These are phyloP conservation scores for Pythium utonaiense DNA, from an alignment of 352 stramenopile genomes.

Conservation along the genomic window DNA sequence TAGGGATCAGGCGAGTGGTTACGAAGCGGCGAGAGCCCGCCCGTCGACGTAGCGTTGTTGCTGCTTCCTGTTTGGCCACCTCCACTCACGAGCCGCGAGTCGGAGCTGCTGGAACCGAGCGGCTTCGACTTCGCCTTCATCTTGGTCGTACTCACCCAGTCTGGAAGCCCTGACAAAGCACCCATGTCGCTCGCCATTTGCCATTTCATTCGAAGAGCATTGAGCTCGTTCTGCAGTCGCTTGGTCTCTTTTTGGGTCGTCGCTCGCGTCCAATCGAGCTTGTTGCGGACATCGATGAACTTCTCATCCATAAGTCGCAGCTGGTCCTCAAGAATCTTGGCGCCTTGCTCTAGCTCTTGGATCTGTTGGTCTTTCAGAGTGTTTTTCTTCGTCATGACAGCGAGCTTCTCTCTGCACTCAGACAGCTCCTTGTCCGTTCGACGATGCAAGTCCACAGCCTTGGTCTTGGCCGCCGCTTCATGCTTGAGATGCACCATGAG, in stretches of 20 bases:
- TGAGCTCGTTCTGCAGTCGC: slow-evolving; percentile 58
- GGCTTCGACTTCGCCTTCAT: slow-evolving; percentile 40
- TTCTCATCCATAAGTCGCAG: slow-evolving; percentile 97
- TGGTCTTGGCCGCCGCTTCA: slow-evolving; percentile 92
- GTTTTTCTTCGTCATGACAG: slow-evolving; percentile 75
- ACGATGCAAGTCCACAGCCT: slow-evolving; percentile 70
- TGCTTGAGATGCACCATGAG: slow-evolving; percentile 96
- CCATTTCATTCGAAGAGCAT: slow-evolving; percentile 69
- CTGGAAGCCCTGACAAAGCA: slow-evolving; percentile 35
- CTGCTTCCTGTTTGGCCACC: background rate
- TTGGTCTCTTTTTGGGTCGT: slow-evolving; percentile 84
- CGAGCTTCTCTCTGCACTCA: slow-evolving; percentile 58
- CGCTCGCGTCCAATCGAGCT: slow-evolving; percentile 92
- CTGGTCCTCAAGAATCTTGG: slow-evolving; percentile 94
- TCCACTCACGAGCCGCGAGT: slow-evolving; percentile 34
- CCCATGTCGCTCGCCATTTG: slow-evolving; percentile 63
- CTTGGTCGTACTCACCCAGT: slow-evolving; percentile 37
- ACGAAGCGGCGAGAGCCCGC: slow-evolving; percentile 10
- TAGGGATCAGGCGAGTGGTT: slow-evolving; percentile 8
- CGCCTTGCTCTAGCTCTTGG: slow-evolving; percentile 89
- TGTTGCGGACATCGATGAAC: slow-evolving; percentile 95
- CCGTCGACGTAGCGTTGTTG: slow-evolving; percentile 26
- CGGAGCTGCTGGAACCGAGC: slow-evolving; percentile 47
- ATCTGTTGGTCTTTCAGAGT: slow-evolving; percentile 83
- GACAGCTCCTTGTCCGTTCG: slow-evolving; percentile 77